Conservation (phyloP, 1,139 yeast species). For the Yamadazyma trypodendri region DNA sequence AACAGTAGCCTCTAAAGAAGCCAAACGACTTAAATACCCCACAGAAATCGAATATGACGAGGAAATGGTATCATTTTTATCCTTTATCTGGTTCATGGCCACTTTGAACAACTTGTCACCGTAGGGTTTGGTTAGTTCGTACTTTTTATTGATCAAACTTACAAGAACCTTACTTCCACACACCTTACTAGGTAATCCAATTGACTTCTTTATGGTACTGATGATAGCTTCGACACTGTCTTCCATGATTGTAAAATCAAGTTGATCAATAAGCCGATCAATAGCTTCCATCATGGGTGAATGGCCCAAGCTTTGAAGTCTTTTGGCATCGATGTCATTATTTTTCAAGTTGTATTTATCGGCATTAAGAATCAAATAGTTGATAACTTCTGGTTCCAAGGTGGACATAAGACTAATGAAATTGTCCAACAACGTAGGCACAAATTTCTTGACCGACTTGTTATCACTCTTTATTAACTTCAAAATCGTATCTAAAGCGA, state of each 20-base stretch:
- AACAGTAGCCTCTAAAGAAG: constrained; percentile 52
- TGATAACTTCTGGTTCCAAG: constrained; percentile 86
- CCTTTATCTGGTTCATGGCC: constrained; percentile 60
- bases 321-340: constrained; percentile 72
- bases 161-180: constrained; percentile 81
- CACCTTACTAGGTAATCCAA: constrained; percentile 90
- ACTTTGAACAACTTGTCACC: constrained; percentile 63
- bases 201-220: constrained; percentile 59
- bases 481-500: constrained; percentile 72
- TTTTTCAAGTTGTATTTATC: constrained; percentile 77
- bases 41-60: constrained; percentile 78
- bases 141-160: constrained; percentile 57
- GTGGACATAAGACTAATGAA: constrained; percentile 76
- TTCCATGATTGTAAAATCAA: constrained; percentile 53
- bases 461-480: constrained; percentile 67
- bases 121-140: constrained; percentile 53
- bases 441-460: constrained; percentile 60
- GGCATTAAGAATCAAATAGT: constrained; percentile 84
- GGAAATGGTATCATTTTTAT: constrained; percentile 70
- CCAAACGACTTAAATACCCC: constrained; percentile 73
- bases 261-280: constrained; percentile 61
- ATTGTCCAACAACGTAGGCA: constrained; percentile 68
- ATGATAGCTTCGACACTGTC: constrained; percentile 51
- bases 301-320: constrained; percentile 69
- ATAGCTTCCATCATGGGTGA: constrained; percentile 92